Conservation (phyloP, 305 asterid species). For the Solanum chacoense region DNA sequence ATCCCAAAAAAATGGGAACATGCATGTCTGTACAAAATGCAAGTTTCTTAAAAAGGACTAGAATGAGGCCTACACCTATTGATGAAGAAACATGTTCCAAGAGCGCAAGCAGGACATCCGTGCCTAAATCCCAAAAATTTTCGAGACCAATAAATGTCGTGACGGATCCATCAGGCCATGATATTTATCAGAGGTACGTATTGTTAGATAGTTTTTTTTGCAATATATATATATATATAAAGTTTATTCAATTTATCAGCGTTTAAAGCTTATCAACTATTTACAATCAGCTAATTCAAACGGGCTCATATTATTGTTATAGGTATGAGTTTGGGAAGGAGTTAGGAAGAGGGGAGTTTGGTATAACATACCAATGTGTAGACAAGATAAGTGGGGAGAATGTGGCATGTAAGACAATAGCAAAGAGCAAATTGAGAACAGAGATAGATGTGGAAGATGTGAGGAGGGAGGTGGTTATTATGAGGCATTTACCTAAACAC, state of each 20-base stretch:
- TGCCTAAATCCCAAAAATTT: constrained; percentile 7
- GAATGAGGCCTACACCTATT: not conserved
- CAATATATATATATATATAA: not conserved
- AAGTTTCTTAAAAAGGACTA: constrained; percentile 18
- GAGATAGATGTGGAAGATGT: constrained; percentile 84
- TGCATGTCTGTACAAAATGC: constrained; percentile 56
- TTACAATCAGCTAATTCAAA: not conserved
- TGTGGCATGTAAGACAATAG: constrained; percentile 73
- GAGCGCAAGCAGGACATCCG: not conserved
- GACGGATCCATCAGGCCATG: constrained; percentile 29
- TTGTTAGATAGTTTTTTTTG: not conserved
- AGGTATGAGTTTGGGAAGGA: constrained; percentile 46
- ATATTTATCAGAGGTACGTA: constrained; percentile 18
- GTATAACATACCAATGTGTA: constrained; percentile 58
- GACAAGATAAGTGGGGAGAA: constrained; percentile 33
- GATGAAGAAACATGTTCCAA: not conserved
- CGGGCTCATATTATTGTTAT: not conserved
- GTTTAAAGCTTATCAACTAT: not conserved
- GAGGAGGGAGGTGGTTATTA: constrained; percentile 80
- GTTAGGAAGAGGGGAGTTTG: constrained; percentile 89
- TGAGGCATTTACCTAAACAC: constrained; percentile 77
- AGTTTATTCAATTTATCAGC: not conserved
- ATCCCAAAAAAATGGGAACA: constrained; percentile 57
- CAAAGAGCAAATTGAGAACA: constrained; percentile 61
- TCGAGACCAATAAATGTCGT: constrained; percentile 44